Evolutionary conservation across 345 rosid species (phyloP).

Genomic region (Populus alba): DNA sequence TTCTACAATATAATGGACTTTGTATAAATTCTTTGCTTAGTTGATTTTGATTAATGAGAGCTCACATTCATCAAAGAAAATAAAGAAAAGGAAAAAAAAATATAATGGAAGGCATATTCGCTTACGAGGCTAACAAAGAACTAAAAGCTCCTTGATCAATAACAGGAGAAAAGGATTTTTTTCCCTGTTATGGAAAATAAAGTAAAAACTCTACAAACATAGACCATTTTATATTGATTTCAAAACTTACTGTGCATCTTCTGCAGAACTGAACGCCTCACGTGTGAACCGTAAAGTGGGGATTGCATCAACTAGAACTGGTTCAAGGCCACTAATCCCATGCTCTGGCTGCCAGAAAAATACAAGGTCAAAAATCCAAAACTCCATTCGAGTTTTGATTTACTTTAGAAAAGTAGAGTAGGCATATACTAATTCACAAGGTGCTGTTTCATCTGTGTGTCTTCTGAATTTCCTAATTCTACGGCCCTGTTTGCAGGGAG

Average conservation of each 20-base stretch:
- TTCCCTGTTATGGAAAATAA: background rate
- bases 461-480: background rate
- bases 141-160: background rate
- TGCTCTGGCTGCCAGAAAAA: slow-evolving; percentile 41
- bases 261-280: slow-evolving; percentile 44
- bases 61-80: too few species aligned
- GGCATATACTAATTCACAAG: background rate
- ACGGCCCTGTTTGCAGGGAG: background rate
- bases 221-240: background rate
- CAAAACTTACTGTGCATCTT: slow-evolving; percentile 61
- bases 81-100: too few species aligned
- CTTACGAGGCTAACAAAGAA: background rate
- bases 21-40: too few species aligned
- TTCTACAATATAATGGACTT: background rate
- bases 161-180: background rate
- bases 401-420: background rate
- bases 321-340: slow-evolving; percentile 47
- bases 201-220: background rate
- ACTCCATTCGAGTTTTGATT: background rate
- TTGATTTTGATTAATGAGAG: too few species aligned
- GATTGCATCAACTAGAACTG: slow-evolving; percentile 60
- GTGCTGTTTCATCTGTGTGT: background rate
- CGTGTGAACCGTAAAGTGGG: slow-evolving; percentile 54
- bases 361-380: slow-evolving; percentile 2
- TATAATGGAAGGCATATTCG: background rate